These are phyloP conservation scores for Pythium dissimile DNA, from an alignment of 352 stramenopile genomes.

Conservation along the genomic window DNA sequence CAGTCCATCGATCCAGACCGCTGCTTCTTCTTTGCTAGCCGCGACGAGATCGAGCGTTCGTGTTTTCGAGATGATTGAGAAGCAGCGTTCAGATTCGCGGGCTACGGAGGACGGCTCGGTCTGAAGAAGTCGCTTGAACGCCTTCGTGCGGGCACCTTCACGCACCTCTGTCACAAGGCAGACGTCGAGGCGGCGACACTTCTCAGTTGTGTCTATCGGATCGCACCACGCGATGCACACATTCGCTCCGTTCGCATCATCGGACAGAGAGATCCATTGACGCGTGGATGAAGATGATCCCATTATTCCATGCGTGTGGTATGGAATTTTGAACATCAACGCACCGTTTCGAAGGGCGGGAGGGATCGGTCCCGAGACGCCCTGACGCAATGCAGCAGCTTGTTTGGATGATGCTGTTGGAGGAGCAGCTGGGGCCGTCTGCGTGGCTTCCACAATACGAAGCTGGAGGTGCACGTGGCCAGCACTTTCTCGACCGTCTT, in stretches of 20 bases:
- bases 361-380: slow-evolving; percentile 23
- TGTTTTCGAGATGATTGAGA: slow-evolving; percentile 59
- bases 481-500: slow-evolving; percentile 18
- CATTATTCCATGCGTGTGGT: slow-evolving; percentile 49
- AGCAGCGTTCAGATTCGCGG: slow-evolving; percentile 50
- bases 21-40: slow-evolving; percentile 75
- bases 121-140: slow-evolving; percentile 51
- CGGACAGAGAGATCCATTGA: slow-evolving; percentile 61
- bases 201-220: slow-evolving; percentile 42
- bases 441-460: slow-evolving; percentile 46
- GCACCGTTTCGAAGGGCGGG: slow-evolving; percentile 45
- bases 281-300: slow-evolving; percentile 28
- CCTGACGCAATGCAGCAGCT: no score
- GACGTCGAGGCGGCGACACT: slow-evolving; percentile 42
- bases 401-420: no score
- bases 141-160: slow-evolving; percentile 50
- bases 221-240: slow-evolving; percentile 70
- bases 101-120: slow-evolving; percentile 37
- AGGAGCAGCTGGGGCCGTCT: neutral
- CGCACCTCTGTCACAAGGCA: slow-evolving; percentile 51
- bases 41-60: slow-evolving; percentile 73
- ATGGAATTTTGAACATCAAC: slow-evolving; percentile 80
- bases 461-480: slow-evolving; percentile 70
- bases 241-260: slow-evolving; percentile 12
- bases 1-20: slow-evolving; percentile 52